Percentiles rank a stretch among this genome's conserved stretches.
Conservation (phyloP, 345 rosid species). For the Gossypium anomalum region DNA sequence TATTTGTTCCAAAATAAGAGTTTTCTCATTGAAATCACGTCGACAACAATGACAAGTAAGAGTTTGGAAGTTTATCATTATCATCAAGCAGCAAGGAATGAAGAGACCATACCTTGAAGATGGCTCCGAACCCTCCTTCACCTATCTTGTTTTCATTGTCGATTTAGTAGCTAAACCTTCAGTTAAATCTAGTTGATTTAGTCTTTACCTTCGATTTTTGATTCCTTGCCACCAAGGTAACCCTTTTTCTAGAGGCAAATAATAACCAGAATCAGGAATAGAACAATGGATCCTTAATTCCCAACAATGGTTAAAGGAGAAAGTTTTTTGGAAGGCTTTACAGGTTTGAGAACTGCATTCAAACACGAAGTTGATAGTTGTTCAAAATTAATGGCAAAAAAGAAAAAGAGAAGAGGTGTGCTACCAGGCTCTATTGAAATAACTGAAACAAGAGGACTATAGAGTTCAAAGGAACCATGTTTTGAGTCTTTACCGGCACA, state of each 20-base stretch:
- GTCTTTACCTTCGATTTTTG: constrained; percentile 11
- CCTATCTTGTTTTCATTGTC: constrained; percentile 11
- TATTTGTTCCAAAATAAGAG: constrained; percentile 11
- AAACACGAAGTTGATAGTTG: not conserved
- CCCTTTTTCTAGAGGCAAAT: constrained; percentile 11
- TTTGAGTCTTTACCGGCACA: constrained; percentile 68
- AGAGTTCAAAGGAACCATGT: constrained; percentile 24
- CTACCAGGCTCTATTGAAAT: constrained; percentile 41
- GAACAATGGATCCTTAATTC: constrained; percentile 10
- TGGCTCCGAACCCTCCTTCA: constrained; percentile 19
- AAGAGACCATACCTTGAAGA: constrained; percentile 26
- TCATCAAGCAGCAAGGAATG: constrained; percentile 4
- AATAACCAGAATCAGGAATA: constrained; percentile 8
- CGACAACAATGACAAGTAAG: not conserved
- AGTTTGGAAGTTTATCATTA: not conserved
- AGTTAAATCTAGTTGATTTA: not conserved
- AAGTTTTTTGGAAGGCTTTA: constrained; percentile 1
- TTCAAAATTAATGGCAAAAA: not conserved
- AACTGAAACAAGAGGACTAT: constrained; percentile 64
- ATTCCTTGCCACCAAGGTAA: constrained; percentile 7
- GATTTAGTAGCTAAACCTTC: not conserved
- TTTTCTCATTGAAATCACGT: not conserved
- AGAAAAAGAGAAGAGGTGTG: not conserved
- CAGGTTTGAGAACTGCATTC: constrained; percentile 8
- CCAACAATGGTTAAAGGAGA: constrained; percentile 1